These are phyloP conservation scores for Monosporozyma solicola DNA, from an alignment of 805 yeast genomes.

Conservation along the genomic window DNA sequence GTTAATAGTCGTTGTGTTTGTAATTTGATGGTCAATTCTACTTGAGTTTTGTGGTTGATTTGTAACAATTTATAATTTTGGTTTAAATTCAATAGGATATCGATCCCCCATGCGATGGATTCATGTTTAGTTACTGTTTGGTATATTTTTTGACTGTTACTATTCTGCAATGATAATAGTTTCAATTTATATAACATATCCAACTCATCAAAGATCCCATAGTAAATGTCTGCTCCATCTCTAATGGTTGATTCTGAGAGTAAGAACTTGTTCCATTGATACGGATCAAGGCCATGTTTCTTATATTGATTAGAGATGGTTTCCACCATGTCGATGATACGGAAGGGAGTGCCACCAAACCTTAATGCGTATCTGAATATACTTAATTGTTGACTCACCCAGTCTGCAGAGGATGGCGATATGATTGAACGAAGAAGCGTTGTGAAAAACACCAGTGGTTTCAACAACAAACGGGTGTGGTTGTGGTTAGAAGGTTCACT, in stretches of 20 bases:
- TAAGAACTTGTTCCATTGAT: conserved; percentile 28
- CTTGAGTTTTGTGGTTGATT: conserved; percentile 41
- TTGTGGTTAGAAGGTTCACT: background rate
- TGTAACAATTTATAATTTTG: conserved; percentile 31
- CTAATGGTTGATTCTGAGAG: conserved; percentile 40
- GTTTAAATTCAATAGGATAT: conserved; percentile 49
- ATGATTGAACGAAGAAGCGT: background rate
- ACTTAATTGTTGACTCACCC: conserved; percentile 29
- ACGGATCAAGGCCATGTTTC: conserved; percentile 9
- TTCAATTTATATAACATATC: conserved; percentile 44
- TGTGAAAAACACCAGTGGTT: background rate
- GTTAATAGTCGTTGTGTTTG: background rate
- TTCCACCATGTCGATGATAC: conserved; percentile 33
- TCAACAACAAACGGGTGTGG: background rate
- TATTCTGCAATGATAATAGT: conserved; percentile 15
- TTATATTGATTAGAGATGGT: conserved; percentile 23
- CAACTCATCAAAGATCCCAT: conserved; percentile 57
- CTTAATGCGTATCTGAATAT: conserved; percentile 59
- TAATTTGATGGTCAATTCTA: conserved; percentile 15
- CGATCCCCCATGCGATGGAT: conserved; percentile 60
- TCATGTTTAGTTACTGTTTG: conserved; percentile 46
- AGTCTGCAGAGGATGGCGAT: conserved; percentile 14
- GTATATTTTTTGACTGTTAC: conserved; percentile 10
- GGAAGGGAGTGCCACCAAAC: conserved; percentile 62
- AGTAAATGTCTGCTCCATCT: conserved; percentile 49